Base-by-base conservation (phyloP, 2,329 filamentous ascomycete genomes). In the Microsporum audouinii region DNA sequence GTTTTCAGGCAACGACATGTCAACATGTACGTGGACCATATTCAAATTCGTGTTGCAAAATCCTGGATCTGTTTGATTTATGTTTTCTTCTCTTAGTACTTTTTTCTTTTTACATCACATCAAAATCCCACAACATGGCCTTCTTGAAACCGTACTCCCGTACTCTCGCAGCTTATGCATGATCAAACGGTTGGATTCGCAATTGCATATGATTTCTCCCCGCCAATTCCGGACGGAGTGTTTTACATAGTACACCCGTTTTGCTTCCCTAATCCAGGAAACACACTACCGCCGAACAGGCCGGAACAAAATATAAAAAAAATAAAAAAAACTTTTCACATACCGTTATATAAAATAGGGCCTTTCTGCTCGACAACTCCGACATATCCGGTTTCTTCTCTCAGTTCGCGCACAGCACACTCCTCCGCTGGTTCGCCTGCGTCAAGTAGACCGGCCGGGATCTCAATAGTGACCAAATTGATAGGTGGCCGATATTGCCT, bases 21-120 rank as follows among this genome's bases (percentile, higher is more conserved):
- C 87, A 64, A 92, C 82, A 0, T 78, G 81, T 47, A 91, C 83
- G 69, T 91, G 88, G 12, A 91, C 84, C 74, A 79, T 78, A 59
- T 78, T 77, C 31, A 78, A 70, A 63, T 79, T 79, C 14, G 77
- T 79, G 61, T 79, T 79, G 65, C 75, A 78, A 60, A 79, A 76
- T 12, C 77, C 77, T 2, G 77, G 77, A 64, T 79, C 77, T 77
- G 39, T 47, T 12, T 59, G 7, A 8, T 14, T 43, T 43, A 23
- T 43, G 14, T n/a, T 43, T n/a, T 43, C 6, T 23, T 5, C n/a
- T 41, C n/a, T 53, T 53, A 53, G 49, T 31, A n/a, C 6, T 10
- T 14, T 1, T n/a, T 53, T 53, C 49, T 47, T 5, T 36, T 36
- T 36, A 36, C 34, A 36, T 36, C 10, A 5, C 10, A 10, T 10